Percentiles rank a stretch among this genome's conserved stretches.
These are phyloP conservation scores for Colletotrichum scovillei DNA, from an alignment of 2,329 filamentous ascomycete species.

Conservation along the genomic window DNA sequence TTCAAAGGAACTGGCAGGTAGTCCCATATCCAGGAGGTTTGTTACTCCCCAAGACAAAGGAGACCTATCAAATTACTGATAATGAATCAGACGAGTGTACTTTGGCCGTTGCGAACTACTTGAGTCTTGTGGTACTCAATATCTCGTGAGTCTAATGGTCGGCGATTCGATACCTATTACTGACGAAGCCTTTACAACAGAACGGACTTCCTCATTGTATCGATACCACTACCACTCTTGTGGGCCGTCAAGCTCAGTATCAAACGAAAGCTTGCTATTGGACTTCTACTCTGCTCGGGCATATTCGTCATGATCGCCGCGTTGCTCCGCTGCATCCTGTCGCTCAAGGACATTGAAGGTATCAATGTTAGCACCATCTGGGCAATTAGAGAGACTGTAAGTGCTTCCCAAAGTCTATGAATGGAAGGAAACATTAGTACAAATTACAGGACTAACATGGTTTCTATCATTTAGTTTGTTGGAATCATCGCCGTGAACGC, in stretches of 20 bases:
- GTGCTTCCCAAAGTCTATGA: background rate
- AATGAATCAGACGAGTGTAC: conserved; percentile 46
- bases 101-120: conserved; percentile 49
- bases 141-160: conserved; percentile 42
- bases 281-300: conserved; percentile 53
- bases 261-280: conserved; percentile 51
- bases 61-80: fast-evolving
- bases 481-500: conserved; percentile 56
- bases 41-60: background rate
- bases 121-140: conserved; percentile 50
- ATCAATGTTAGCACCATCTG: conserved; percentile 54
- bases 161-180: too few relatives aligned
- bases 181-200: conserved; percentile 37
- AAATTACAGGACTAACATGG: background rate
- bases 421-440: too few relatives aligned
- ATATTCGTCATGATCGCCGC: conserved; percentile 56
- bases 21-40: conserved; percentile 52
- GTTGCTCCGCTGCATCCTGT: conserved; percentile 53
- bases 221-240: conserved; percentile 53
- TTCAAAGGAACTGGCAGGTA: conserved; percentile 53
- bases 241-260: conserved; percentile 51
- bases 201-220: conserved; percentile 52
- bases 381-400: conserved; percentile 55
- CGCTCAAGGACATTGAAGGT: conserved; percentile 47
- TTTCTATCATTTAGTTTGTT: conserved; percentile 46